phyloP scores from a whole-genome alignment of 495 filamentous ascomycete genomes.

The Pyrenula aspistea region DNA sequence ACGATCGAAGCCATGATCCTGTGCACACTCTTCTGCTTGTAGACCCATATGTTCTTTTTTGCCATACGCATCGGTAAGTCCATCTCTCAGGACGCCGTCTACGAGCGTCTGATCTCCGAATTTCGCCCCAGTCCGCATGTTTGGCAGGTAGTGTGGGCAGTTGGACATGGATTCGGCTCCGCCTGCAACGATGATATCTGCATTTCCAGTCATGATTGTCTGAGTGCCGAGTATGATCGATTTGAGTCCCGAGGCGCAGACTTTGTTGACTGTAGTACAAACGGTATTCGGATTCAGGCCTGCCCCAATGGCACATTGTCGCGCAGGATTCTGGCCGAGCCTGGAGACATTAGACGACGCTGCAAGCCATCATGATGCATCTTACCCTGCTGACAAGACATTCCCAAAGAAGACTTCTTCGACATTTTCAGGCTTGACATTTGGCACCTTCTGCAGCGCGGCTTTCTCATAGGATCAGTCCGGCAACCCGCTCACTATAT shows the following conservation, averaged over 20 bases:
- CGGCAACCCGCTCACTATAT: background rate
- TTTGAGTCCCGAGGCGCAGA: slow-evolving; percentile 89
- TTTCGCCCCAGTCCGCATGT: slow-evolving; percentile 70
- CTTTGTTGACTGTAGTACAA: slow-evolving; percentile 95
- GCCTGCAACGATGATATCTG: slow-evolving; percentile 80
- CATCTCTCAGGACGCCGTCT: slow-evolving; percentile 86
- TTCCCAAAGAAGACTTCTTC: slow-evolving; percentile 97
- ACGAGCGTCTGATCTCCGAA: slow-evolving; percentile 79
- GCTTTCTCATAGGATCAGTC: slow-evolving; percentile 29
- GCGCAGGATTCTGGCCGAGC: slow-evolving; percentile 90
- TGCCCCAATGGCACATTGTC: slow-evolving; percentile 82
- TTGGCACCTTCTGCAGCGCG: slow-evolving; percentile 73
- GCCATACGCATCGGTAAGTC: slow-evolving; percentile 80
- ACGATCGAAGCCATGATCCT: slow-evolving; percentile 67
- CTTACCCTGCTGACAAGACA: slow-evolving; percentile 89
- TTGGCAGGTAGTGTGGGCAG: slow-evolving; percentile 88
- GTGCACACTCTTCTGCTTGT: slow-evolving; percentile 79
- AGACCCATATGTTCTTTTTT: slow-evolving; percentile 92
- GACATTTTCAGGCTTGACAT: slow-evolving; percentile 73
- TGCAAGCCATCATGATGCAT: slow-evolving; percentile 4
- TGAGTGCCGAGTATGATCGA: slow-evolving; percentile 90
- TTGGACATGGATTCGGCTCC: slow-evolving; percentile 98
- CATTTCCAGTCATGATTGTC: slow-evolving; percentile 91
- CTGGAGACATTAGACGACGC: slow-evolving; percentile 33
- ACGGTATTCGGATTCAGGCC: slow-evolving; percentile 68